These are phyloP conservation scores for Aspergillus sp. DNA, from an alignment of 2,329 filamentous ascomycete genomes.

Conservation along the genomic window DNA sequence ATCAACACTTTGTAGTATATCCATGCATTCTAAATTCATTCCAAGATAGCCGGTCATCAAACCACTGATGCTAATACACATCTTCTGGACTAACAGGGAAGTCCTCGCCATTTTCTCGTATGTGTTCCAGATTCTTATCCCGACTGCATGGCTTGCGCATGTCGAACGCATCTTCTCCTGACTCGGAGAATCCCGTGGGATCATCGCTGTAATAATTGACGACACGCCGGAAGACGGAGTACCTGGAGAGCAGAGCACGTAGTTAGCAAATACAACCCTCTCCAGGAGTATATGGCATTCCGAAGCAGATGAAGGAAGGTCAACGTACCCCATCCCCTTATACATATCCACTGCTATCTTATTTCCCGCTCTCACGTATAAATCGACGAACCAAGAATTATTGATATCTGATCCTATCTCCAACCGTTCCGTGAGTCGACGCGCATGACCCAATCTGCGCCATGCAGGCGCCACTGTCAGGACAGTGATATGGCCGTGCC, in stretches of 20 bases:
- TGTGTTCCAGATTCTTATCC: constrained; percentile 70
- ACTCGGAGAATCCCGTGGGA: constrained; percentile 52
- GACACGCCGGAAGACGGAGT: constrained; percentile 83
- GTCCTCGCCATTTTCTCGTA: constrained; percentile 74
- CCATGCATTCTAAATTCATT: too few relatives aligned
- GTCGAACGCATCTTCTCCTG: constrained; percentile 84
- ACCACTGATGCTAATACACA: constrained; percentile 52
- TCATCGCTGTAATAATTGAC: constrained; percentile 92
- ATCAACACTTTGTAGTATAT: too few relatives aligned
- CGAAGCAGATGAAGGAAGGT: background rate
- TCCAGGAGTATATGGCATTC: background rate
- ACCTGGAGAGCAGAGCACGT: constrained; percentile 29
- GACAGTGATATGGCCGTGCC: constrained; percentile 97
- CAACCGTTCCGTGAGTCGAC: constrained; percentile 72
- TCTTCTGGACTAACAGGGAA: constrained; percentile 75
- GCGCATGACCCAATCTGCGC: constrained; percentile 80
- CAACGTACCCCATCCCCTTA: constrained; percentile 69
- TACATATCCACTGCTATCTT: constrained; percentile 83
- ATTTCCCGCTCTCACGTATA: constrained; percentile 90
- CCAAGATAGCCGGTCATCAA: too few relatives aligned
- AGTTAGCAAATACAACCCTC: background rate
- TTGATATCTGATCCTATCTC: constrained; percentile 78
- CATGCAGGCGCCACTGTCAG: constrained; percentile 86
- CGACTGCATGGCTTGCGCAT: constrained; percentile 90
- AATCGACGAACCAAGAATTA: constrained; percentile 88